Conservation (phyloP, 2,329 filamentous ascomycete genomes). For the Graphiopsis chlorocephala region DNA sequence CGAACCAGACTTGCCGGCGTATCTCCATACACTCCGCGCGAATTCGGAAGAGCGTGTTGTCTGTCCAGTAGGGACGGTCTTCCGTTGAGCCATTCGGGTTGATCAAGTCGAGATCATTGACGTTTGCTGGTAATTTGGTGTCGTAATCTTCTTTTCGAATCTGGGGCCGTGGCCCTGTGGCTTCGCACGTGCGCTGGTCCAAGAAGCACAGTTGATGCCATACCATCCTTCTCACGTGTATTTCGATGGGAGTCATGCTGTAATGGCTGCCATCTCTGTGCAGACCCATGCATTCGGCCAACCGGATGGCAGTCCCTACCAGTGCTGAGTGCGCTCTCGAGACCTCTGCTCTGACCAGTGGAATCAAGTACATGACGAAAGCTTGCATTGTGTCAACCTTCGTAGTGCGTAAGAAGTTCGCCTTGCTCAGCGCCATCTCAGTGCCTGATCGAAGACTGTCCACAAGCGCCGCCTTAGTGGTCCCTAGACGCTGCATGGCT, state of each 20-base stretch:
- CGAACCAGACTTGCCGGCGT: conserved; percentile 67
- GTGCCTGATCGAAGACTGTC: conserved; percentile 64
- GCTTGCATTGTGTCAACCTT: conserved; percentile 73
- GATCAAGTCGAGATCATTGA: conserved; percentile 63
- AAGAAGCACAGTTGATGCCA: conserved; percentile 79
- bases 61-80: conserved; percentile 60
- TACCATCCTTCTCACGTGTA: conserved; percentile 67
- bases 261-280: conserved; percentile 69
- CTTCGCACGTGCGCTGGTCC: conserved; percentile 71
- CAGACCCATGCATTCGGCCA: conserved; percentile 75
- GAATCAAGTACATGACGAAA: conserved; percentile 74
- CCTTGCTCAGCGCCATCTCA: conserved; percentile 65
- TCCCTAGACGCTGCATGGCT: conserved; percentile 54
- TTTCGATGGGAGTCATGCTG: conserved; percentile 64
- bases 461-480: conserved; percentile 57
- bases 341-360: conserved; percentile 68
- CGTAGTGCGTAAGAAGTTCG: conserved; percentile 69
- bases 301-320: conserved; percentile 67
- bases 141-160: conserved; percentile 75
- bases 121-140: conserved; percentile 68
- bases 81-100: conserved; percentile 41
- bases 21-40: conserved; percentile 73
- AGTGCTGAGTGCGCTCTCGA: conserved; percentile 72
- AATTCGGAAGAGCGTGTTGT: conserved; percentile 65
- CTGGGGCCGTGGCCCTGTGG: conserved; percentile 67